These are phyloP conservation scores for Forsythia suspensa DNA, from an alignment of 257 asterid genomes.

Conservation along the genomic window DNA sequence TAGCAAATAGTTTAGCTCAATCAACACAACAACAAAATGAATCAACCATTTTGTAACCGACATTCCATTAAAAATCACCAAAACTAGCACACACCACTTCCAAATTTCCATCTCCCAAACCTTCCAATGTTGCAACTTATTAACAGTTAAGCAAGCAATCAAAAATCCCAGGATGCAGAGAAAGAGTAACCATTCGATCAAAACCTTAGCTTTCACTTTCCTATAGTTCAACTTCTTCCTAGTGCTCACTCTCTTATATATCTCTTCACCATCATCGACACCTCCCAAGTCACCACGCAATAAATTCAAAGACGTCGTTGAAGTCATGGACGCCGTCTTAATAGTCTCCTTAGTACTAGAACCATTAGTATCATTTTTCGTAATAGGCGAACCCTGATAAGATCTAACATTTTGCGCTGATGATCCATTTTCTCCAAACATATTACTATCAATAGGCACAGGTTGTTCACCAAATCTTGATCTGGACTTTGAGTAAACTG, in stretches of 20 bases:
- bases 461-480: conserved; percentile 87
- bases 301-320: conserved; percentile 59
- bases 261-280: conserved; percentile 68
- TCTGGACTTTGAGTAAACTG: conserved; percentile 30
- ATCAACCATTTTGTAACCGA: conserved; percentile 61
- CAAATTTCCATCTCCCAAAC: conserved; percentile 59
- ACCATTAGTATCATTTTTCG: conserved; percentile 27
- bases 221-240: conserved; percentile 58
- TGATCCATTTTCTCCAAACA: conserved; percentile 35
- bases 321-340: conserved; percentile 40
- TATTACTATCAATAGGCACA: conserved; percentile 33
- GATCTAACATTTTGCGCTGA: conserved; percentile 35
- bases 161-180: conserved; percentile 55
- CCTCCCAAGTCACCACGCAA: conserved; percentile 51
- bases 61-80: conserved; percentile 78
- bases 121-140: conserved; percentile 32
- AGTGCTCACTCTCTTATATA: conserved; percentile 73
- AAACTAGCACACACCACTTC: conserved; percentile 72
- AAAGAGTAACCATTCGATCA: conserved; percentile 68
- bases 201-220: conserved; percentile 56
- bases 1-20: conserved; percentile 70
- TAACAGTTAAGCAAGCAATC: conserved; percentile 52
- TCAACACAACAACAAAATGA: conserved; percentile 57
- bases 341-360: conserved; percentile 35
- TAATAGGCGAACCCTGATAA: conserved; percentile 48